A percentile compares a stretch with the other conserved stretches of the same genome.
Evolutionary conservation across 2,329 filamentous ascomycete genomes (phyloP).

Genomic region (Sphaerulina populicola): DNA sequence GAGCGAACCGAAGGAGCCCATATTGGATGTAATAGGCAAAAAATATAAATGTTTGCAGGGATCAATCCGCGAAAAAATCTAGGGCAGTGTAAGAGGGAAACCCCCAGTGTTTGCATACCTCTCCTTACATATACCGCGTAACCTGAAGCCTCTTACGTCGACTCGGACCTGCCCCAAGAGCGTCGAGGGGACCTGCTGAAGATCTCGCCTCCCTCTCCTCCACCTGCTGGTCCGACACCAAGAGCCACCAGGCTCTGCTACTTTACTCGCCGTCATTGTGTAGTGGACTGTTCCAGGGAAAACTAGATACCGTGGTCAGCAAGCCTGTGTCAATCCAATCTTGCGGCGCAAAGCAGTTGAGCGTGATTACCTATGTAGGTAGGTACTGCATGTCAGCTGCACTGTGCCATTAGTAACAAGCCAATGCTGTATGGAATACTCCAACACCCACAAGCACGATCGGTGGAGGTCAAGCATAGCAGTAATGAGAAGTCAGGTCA

Average conservation of each 20-base stretch:
- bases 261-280: neutral
- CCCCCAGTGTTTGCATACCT: neutral
- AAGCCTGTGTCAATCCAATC: too few relatives aligned
- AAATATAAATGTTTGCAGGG: neutral
- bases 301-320: too few relatives aligned
- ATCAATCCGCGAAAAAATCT: too few relatives aligned
- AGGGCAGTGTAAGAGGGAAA: neutral
- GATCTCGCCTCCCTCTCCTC: neutral
- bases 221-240: neutral
- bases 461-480: too few relatives aligned
- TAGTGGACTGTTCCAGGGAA: neutral
- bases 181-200: neutral
- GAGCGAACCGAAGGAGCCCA: conserved; percentile 10
- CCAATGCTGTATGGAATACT: too few relatives aligned
- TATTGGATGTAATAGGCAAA: neutral
- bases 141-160: neutral
- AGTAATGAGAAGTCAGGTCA: too few relatives aligned
- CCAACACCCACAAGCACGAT: too few relatives aligned
- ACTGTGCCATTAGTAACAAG: too few relatives aligned
- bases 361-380: too few relatives aligned
- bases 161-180: neutral
- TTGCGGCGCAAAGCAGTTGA: too few relatives aligned
- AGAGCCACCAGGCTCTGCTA: neutral
- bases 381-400: too few relatives aligned
- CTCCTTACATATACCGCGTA: neutral